Percentiles rank a stretch among this genome's conserved stretches.
These are phyloP conservation scores for Eucalyptus pumila DNA, from an alignment of 345 rosid genomes.

Conservation along the genomic window DNA sequence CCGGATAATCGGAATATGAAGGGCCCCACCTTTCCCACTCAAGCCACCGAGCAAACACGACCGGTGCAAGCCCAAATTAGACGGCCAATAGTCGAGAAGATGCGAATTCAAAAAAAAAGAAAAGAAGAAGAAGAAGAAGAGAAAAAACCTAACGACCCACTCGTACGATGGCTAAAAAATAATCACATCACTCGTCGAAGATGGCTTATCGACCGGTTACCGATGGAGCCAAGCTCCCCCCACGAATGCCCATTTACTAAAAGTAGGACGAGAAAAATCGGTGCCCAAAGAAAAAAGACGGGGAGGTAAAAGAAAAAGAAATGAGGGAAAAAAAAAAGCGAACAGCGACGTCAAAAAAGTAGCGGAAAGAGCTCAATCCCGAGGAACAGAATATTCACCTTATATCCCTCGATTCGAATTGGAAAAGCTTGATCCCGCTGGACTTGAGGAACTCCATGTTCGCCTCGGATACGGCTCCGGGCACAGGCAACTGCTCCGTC, in stretches of 20 bases:
- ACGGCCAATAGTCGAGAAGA: background rate
- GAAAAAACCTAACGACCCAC: background rate
- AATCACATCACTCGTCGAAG: background rate
- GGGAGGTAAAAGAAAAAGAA: background rate
- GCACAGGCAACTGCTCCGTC: slow-evolving; percentile 56
- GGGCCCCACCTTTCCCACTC: background rate
- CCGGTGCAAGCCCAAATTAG: background rate
- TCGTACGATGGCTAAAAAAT: background rate
- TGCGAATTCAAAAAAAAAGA: background rate
- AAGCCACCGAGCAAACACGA: background rate
- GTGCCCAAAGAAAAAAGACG: background rate
- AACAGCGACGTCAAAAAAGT: background rate
- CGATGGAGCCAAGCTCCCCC: background rate
- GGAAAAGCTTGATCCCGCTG: slow-evolving; percentile 69
- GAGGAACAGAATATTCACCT: slow-evolving; percentile 25
- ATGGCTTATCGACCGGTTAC: background rate
- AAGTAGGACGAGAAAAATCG: background rate
- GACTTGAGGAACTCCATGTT: slow-evolving; percentile 68
- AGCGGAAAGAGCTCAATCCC: background rate
- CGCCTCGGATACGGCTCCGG: slow-evolving; percentile 80
- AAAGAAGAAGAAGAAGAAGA: too few relatives aligned
- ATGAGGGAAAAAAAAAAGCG: background rate
- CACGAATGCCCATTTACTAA: background rate
- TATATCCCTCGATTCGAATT: slow-evolving; percentile 83
- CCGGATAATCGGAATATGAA: background rate